phyloP scores from a whole-genome alignment of 345 rosid genomes.

The Orychophragmus violaceus region DNA sequence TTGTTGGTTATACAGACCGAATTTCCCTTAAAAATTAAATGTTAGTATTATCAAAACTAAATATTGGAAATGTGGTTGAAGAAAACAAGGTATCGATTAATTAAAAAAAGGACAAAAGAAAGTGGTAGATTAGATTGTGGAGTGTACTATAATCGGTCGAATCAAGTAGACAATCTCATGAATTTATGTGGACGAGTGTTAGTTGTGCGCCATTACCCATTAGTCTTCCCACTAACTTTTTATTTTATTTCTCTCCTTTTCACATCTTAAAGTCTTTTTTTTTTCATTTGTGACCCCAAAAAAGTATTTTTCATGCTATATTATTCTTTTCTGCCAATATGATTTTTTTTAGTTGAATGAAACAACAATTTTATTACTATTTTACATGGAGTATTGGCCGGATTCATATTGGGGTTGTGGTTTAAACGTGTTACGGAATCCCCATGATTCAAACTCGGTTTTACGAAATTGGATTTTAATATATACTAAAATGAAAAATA shows the following conservation, averaged over 20 bases:
- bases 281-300: too few species aligned
- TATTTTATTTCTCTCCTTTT: not conserved
- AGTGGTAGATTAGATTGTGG: not conserved
- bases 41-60: too few species aligned
- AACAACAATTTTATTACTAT: not conserved
- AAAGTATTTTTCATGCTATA: not conserved
- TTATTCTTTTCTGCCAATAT: not conserved
- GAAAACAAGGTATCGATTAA: not conserved
- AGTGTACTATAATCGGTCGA: conserved; percentile 31
- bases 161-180: conserved; percentile 25
- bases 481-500: too few species aligned
- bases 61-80: not conserved
- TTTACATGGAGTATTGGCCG: not conserved
- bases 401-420: not conserved
- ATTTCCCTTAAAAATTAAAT: too few species aligned
- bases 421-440: too few species aligned
- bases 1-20: too few species aligned
- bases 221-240: conserved; percentile 22
- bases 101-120: not conserved
- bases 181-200: conserved; percentile 19
- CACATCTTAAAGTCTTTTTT: conserved; percentile 2
- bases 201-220: conserved; percentile 14
- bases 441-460: too few species aligned
- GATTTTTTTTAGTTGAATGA: not conserved
- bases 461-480: too few species aligned